Evolutionary conservation across 2,329 filamentous ascomycete species (phyloP).

Genomic region (Scedosporium boydii): DNA sequence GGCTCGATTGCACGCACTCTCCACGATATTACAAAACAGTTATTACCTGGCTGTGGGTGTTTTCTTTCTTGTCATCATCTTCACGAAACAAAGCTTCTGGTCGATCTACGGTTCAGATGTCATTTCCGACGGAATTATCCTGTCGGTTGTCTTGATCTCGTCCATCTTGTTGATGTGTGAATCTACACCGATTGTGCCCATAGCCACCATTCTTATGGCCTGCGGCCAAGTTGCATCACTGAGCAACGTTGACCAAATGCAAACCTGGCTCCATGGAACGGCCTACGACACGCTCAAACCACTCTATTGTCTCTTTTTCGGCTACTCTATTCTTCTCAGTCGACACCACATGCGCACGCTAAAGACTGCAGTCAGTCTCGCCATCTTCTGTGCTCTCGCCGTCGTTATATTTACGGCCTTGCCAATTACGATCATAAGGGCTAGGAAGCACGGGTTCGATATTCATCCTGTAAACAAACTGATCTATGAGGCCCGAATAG

Average conservation of each 20-base stretch:
- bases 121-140: constrained; percentile 35
- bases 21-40: constrained; percentile 27
- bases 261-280: constrained; percentile 14
- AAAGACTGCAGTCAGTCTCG: background rate
- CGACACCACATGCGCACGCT: background rate
- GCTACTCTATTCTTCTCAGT: constrained; percentile 4
- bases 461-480: constrained; percentile 39
- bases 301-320: constrained; percentile 1
- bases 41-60: constrained; percentile 16
- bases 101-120: constrained; percentile 4
- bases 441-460: constrained; percentile 3
- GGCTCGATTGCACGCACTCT: constrained; percentile 33
- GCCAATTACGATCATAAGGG: background rate
- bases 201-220: constrained; percentile 4
- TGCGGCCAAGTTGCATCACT: constrained; percentile 8
- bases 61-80: constrained; percentile 23
- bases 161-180: constrained; percentile 37
- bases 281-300: constrained; percentile 5
- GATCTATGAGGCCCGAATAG: constrained; percentile 37
- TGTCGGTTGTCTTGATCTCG: constrained; percentile 34
- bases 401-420: background rate
- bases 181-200: constrained; percentile 16
- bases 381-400: background rate
- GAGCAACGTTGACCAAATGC: constrained; percentile 8
- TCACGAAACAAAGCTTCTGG: constrained; percentile 14